Percentiles rank a stretch among this genome's conserved stretches.
Evolutionary conservation across 1,139 yeast genomes (phyloP).

Genomic region (Suhomyces guaymorum): DNA sequence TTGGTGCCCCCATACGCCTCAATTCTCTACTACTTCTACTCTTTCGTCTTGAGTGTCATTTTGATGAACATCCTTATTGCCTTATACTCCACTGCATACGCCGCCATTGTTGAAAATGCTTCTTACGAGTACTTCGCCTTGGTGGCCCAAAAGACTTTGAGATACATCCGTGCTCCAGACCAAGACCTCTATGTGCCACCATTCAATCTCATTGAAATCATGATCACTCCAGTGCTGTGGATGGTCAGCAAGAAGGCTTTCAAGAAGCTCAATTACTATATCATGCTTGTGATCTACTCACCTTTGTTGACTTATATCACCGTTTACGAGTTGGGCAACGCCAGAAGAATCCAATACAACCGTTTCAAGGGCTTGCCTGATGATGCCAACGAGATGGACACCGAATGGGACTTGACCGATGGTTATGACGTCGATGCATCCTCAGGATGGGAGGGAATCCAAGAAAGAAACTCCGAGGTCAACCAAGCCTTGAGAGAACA

Average conservation of each 20-base stretch:
- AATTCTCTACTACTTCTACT: slow-evolving; percentile 70
- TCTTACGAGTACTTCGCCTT: slow-evolving; percentile 82
- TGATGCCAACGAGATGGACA: slow-evolving; percentile 78
- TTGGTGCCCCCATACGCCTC: slow-evolving; percentile 87
- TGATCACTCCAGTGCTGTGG: slow-evolving; percentile 40
- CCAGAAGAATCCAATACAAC: slow-evolving; percentile 72
- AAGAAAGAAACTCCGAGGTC: slow-evolving; percentile 39
- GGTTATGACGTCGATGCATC: slow-evolving; percentile 55
- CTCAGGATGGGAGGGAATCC: slow-evolving; percentile 42
- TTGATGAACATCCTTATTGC: slow-evolving; percentile 83
- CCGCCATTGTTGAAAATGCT: slow-evolving; percentile 78
- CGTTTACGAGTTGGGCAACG: slow-evolving; percentile 60
- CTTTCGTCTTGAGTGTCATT: slow-evolving; percentile 71
- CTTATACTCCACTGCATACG: slow-evolving; percentile 80
- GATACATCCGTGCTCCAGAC: slow-evolving; percentile 88
- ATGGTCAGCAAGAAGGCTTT: slow-evolving; percentile 28
- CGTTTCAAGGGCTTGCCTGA: slow-evolving; percentile 65
- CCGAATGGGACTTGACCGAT: slow-evolving; percentile 82
- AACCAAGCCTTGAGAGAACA: slow-evolving; percentile 49
- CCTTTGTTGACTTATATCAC: slow-evolving; percentile 68
- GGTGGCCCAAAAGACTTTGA: slow-evolving; percentile 78
- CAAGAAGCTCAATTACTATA: slow-evolving; percentile 43
- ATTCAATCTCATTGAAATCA: slow-evolving; percentile 67
- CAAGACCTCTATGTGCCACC: slow-evolving; percentile 86
- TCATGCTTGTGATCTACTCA: slow-evolving; percentile 66